A percentile compares a stretch with the other conserved stretches of the same genome.
phyloP scores from a whole-genome alignment of 176 grass and related monocot species.

The Zea mays region DNA sequence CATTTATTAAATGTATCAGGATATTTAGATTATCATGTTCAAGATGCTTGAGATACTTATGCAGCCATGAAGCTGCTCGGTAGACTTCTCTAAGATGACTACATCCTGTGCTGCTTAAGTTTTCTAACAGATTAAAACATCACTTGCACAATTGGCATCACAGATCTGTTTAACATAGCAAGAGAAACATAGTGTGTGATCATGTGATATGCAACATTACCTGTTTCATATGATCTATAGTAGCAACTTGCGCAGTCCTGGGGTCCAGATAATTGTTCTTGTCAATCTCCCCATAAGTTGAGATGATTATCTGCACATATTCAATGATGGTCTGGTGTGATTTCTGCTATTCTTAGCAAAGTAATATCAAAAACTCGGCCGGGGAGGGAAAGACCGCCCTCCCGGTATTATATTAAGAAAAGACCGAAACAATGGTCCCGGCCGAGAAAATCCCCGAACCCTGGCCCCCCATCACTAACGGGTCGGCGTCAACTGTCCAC shows the following conservation, averaged over 20 bases:
- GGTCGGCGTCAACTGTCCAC: too few relatives aligned
- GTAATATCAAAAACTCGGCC: too few relatives aligned
- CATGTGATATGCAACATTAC: conserved; percentile 34
- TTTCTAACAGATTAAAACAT: neutral
- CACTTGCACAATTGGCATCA: neutral
- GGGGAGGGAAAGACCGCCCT: too few relatives aligned
- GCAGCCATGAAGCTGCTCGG: neutral
- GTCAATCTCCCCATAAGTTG: conserved; percentile 78
- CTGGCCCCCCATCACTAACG: too few relatives aligned
- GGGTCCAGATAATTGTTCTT: conserved; percentile 79
- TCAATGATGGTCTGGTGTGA: neutral
- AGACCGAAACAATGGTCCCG: too few relatives aligned
- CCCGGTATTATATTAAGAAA: too few relatives aligned
- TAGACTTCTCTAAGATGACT: neutral
- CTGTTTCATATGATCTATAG: conserved; percentile 93
- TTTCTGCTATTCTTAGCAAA: neutral
- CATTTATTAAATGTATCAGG: conserved; percentile 24
- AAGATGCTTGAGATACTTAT: conserved; percentile 5
- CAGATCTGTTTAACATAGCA: neutral
- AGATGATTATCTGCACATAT: conserved; percentile 74
- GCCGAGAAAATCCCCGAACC: too few relatives aligned
- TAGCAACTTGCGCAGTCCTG: conserved; percentile 91
- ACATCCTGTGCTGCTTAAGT: neutral
- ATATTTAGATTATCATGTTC: conserved; percentile 11
- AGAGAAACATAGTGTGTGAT: neutral